phyloP scores from a whole-genome alignment of 2,329 filamentous ascomycete species.

The Xylariaceae sp. region DNA sequence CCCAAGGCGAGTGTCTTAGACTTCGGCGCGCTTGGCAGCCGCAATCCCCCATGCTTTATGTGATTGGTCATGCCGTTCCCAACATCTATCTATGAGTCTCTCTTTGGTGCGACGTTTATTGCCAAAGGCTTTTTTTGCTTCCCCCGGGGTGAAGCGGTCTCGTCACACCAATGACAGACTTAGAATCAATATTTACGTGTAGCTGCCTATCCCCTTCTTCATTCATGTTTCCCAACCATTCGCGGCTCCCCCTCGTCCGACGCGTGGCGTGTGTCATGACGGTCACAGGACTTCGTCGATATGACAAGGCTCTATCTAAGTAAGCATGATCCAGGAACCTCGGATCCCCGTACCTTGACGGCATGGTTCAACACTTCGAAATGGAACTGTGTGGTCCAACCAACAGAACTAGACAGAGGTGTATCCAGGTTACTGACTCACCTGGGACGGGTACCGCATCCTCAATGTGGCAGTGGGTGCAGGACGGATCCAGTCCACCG shows the following conservation, averaged over 20 bases:
- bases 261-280: not conserved
- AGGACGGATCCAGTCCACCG: conserved; percentile 20
- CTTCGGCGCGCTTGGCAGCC: conserved; percentile 22
- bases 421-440: conserved; percentile 1
- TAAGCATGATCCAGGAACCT: conserved; percentile 17
- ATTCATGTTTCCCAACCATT: conserved; percentile 11
- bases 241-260: conserved; percentile 4
- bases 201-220: conserved; percentile 17
- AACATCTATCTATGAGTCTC: conserved; percentile 22
- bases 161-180: conserved; percentile 14
- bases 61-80: conserved; percentile 21
- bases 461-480: conserved; percentile 1
- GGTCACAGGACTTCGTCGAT: conserved; percentile 7
- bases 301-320: conserved; percentile 15
- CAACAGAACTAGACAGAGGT: too few species aligned
- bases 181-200: conserved; percentile 20
- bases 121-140: conserved; percentile 7
- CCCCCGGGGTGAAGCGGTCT: conserved; percentile 17
- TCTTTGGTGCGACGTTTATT: conserved; percentile 20
- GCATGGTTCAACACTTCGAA: conserved; percentile 12
- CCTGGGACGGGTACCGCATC: not conserved
- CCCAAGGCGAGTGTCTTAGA: conserved; percentile 25
- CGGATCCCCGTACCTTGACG: conserved; percentile 9
- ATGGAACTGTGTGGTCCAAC: too few species aligned
- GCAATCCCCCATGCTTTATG: conserved; percentile 19